A percentile compares a stretch with the other conserved stretches of the same genome.
phyloP scores from a whole-genome alignment of 2,329 filamentous ascomycete species.

The Stagonosporopsis cucurbitacearum region DNA sequence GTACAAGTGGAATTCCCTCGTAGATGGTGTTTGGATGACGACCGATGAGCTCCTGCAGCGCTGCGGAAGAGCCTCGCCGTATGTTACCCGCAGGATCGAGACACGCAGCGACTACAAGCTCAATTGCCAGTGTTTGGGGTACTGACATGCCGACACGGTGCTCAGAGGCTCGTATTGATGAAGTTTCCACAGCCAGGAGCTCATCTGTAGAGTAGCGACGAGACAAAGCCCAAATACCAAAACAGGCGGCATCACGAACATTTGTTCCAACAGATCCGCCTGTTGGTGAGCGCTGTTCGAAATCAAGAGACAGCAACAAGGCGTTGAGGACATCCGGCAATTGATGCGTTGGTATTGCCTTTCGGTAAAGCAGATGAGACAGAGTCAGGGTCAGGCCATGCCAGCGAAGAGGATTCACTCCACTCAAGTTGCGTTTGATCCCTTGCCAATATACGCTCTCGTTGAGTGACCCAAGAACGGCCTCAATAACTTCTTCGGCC shows the following conservation, averaged over 20 bases:
- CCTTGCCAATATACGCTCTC: slow-evolving; percentile 67
- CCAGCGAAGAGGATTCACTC: slow-evolving; percentile 85
- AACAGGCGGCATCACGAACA: slow-evolving; percentile 93
- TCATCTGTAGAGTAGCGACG: slow-evolving; percentile 84
- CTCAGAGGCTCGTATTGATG: slow-evolving; percentile 52
- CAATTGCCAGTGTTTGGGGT: slow-evolving; percentile 78
- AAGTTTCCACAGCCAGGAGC: slow-evolving; percentile 66
- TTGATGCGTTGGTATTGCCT: slow-evolving; percentile 74
- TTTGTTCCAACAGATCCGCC: slow-evolving; percentile 88
- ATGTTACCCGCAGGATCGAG: slow-evolving; percentile 94
- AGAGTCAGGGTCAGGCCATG: slow-evolving; percentile 90
- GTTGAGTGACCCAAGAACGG: slow-evolving; percentile 73
- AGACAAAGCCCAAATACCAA: slow-evolving; percentile 92
- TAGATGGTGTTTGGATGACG: slow-evolving; percentile 85
- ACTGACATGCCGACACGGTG: slow-evolving; percentile 56
- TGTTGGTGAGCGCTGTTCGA: slow-evolving; percentile 85
- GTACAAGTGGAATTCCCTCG: slow-evolving; percentile 84
- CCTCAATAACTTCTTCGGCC: slow-evolving; percentile 86
- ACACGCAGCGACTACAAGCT: slow-evolving; percentile 81
- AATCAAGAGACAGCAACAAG: slow-evolving; percentile 79
- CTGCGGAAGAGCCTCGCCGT: slow-evolving; percentile 87
- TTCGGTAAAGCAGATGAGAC: slow-evolving; percentile 83
- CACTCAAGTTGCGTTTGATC: slow-evolving; percentile 67
- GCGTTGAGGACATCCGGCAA: slow-evolving; percentile 78
- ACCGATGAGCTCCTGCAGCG: slow-evolving; percentile 90